These are phyloP conservation scores for Phytophthora capsici DNA, from an alignment of 352 stramenopile genomes.

Conservation along the genomic window DNA sequence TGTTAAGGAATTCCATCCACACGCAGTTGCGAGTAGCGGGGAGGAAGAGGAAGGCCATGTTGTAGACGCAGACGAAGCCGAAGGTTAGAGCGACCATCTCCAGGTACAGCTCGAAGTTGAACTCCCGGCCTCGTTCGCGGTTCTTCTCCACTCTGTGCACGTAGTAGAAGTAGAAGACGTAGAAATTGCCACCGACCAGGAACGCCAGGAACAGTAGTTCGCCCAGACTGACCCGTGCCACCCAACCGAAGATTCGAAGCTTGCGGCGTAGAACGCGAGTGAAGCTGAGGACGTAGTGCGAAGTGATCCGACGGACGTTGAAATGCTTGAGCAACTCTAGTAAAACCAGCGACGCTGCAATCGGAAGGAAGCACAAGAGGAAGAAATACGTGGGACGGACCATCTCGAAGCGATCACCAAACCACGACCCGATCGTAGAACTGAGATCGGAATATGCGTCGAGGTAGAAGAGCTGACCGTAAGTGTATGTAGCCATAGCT, in stretches of 20 bases:
- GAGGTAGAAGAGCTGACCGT: slow-evolving; percentile 37
- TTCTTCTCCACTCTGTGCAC: slow-evolving; percentile 2
- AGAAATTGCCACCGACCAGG: slow-evolving; percentile 45
- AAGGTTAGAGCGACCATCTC: slow-evolving; percentile 38
- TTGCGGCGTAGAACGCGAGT: slow-evolving; percentile 54
- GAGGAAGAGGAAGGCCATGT: slow-evolving; percentile 60
- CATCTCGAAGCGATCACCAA: slow-evolving; percentile 56
- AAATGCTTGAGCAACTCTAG: slow-evolving; percentile 47
- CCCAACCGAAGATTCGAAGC: slow-evolving; percentile 27
- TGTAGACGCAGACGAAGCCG: slow-evolving; percentile 48
- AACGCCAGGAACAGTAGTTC: slow-evolving; percentile 39
- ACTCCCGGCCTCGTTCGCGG: background rate
- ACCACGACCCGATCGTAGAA: slow-evolving; percentile 35
- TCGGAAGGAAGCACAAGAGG: slow-evolving; percentile 46
- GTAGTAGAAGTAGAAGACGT: slow-evolving; percentile 38
- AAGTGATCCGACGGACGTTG: slow-evolving; percentile 47
- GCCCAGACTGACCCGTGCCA: slow-evolving; percentile 52
- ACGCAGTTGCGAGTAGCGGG: slow-evolving; percentile 50
- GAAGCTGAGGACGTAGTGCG: slow-evolving; percentile 33
- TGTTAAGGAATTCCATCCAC: slow-evolving; percentile 67
- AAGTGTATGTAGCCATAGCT: slow-evolving; percentile 38
- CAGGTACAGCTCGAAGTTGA: slow-evolving; percentile 34
- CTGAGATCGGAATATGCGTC: slow-evolving; percentile 30
- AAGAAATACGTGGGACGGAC: slow-evolving; percentile 58
- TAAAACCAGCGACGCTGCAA: slow-evolving; percentile 45